Conservation (phyloP, 2,329 filamentous ascomycete genomes). For the Macrophomina phaseolina region DNA sequence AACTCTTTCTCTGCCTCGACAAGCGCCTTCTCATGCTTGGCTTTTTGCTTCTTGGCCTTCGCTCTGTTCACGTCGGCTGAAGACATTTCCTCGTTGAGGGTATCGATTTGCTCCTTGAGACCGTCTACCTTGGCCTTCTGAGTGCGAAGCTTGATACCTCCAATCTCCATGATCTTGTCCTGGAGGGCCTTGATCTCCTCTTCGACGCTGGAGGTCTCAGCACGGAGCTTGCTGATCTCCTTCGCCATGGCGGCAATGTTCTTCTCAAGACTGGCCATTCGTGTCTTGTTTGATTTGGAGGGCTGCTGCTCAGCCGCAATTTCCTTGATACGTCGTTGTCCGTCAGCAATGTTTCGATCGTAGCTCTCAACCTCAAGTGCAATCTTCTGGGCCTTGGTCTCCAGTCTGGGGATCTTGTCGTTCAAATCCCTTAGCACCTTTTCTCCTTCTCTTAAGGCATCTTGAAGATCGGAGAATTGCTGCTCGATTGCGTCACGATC, state of each 20-base stretch:
- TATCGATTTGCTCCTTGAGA: conserved; percentile 82
- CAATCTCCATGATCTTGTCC: conserved; percentile 97
- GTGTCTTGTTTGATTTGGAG: conserved; percentile 78
- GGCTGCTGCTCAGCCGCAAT: conserved; percentile 80
- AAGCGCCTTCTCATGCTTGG: conserved; percentile 84
- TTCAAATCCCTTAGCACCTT: conserved; percentile 72
- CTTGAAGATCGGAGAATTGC: conserved; percentile 82
- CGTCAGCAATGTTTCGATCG: conserved; percentile 79
- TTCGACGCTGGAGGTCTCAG: conserved; percentile 88
- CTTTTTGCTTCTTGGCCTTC: conserved; percentile 91
- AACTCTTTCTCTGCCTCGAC: conserved; percentile 81
- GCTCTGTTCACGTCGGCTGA: conserved; percentile 84
- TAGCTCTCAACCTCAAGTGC: conserved; percentile 86
- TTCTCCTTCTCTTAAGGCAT: conserved; percentile 82
- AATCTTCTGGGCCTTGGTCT: conserved; percentile 92
- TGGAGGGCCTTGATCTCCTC: conserved; percentile 91
- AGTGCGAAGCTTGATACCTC: conserved; percentile 86
- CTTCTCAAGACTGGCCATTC: conserved; percentile 74
- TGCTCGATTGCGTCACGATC: conserved; percentile 86
- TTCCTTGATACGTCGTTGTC: conserved; percentile 84
- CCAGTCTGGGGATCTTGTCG: conserved; percentile 79
- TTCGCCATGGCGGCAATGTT: conserved; percentile 76
- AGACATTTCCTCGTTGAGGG: conserved; percentile 80
- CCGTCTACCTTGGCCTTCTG: conserved; percentile 92
- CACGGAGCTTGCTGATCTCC: conserved; percentile 79